A percentile compares a stretch with the other conserved stretches of the same genome.
phyloP scores from a whole-genome alignment of 768 basidiomycete species.

The Pisolithus tinctorius region DNA sequence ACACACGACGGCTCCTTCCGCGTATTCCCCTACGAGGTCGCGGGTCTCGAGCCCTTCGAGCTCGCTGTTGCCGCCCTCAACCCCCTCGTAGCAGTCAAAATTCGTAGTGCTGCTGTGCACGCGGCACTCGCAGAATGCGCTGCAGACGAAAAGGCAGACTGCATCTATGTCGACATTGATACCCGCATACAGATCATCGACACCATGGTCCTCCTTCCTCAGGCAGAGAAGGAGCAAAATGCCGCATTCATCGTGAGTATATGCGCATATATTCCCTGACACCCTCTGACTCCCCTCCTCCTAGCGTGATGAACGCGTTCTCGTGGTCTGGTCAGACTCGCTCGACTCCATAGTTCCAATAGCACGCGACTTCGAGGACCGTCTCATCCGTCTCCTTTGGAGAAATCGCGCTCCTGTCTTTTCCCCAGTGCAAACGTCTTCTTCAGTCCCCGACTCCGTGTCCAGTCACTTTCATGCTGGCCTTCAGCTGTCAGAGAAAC shows the following conservation, averaged over 20 bases:
- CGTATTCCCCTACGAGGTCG: conserved; percentile 50
- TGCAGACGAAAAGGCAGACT: conserved; percentile 24
- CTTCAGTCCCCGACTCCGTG: conserved; percentile 26
- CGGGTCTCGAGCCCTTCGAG: conserved; percentile 49
- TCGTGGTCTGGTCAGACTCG: conserved; percentile 80
- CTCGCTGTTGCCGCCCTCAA: conserved; percentile 45
- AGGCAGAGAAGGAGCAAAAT: conserved; percentile 32
- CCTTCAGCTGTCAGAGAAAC: conserved; percentile 12
- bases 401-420: conserved; percentile 26
- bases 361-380: conserved; percentile 47
- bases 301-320: conserved; percentile 75
- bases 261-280: neutral
- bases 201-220: conserved; percentile 67
- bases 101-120: conserved; percentile 44
- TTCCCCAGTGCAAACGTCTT: conserved; percentile 18
- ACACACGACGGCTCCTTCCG: conserved; percentile 43
- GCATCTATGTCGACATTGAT: conserved; percentile 41
- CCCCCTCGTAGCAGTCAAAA: conserved; percentile 50
- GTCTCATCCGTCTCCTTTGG: conserved; percentile 54
- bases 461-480: conserved; percentile 32
- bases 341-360: conserved; percentile 63
- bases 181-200: conserved; percentile 82
- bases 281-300: neutral
- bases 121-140: conserved; percentile 40
- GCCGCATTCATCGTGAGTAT: conserved; percentile 69